Evolutionary conservation across 441 rosid species (phyloP), one percentile per base, ranked within the genome.

Genomic region (Gossypium lobatum): DNA sequence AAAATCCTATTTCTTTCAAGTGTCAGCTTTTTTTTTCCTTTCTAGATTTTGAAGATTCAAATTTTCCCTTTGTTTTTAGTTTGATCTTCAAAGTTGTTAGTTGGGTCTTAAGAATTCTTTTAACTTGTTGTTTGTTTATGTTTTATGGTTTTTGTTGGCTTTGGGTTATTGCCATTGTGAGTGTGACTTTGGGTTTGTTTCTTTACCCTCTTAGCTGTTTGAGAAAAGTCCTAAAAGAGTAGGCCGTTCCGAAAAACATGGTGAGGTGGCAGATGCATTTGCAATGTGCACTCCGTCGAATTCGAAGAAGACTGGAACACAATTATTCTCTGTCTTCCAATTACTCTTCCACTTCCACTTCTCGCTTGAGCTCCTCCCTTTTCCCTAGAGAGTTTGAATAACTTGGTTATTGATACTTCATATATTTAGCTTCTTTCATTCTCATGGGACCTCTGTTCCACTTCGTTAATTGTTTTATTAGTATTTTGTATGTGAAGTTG

Each of bases 211-310:
- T 62, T 16, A n/a, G 23, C 46, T 62, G 66, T 50, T 67, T n/a
- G 57, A 66, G n/a, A 45, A 8, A 48, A 66, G 59, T 25, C 59
- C 42, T 67, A 3, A 67, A 25, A 26, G 45, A 67, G 17, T 42
- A 42, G 23, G 52, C 16, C 42, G 13, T 61, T 62, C 64, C 11
- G 26, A 34, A 66, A 77, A 80, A 50, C 73, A 89, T 92, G 98
- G 89, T 83, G 80, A 88, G 86, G 18, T 89, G 95, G 96, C 92
- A 84, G 78, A 84, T 88, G 73, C 81, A 85, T 78, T 76, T 93
- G 37, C 95, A 82, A 73, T 73, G 78, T 2, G 76, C 79, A n/a
- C 42, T 88, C 78, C 84, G 83, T 70, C 88, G 80, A 63, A 81
- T 84, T 73, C 86, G 82, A 66, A 86, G 79, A 71, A 81, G 80